Conservation (phyloP, 2,329 filamentous ascomycete species). For the Clarireedia monteithiana region DNA sequence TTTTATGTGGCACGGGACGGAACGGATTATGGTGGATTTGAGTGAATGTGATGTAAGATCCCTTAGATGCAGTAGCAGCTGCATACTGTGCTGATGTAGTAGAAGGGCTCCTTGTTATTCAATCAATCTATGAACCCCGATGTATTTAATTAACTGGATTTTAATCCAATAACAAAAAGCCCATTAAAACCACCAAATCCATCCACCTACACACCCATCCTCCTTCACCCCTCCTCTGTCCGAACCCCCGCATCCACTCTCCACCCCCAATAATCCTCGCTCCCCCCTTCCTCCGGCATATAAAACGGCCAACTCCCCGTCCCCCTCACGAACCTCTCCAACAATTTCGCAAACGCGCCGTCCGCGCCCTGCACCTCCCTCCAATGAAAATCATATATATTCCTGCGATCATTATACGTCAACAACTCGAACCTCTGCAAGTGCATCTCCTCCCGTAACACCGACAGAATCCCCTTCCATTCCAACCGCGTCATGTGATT, state of each 20-base stretch:
- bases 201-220: too few species aligned
- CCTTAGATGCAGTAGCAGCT: too few species aligned
- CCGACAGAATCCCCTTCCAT: conserved; percentile 4
- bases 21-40: too few species aligned
- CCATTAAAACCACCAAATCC: too few species aligned
- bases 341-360: not conserved
- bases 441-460: not conserved
- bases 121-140: too few species aligned
- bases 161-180: too few species aligned
- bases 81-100: too few species aligned
- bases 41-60: too few species aligned
- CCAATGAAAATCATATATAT: conserved; percentile 8
- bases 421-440: conserved; percentile 4
- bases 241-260: conserved; percentile 3
- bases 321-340: not conserved
- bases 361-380: not conserved
- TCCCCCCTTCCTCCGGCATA: not conserved
- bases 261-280: conserved; percentile 15
- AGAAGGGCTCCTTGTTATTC: too few species aligned
- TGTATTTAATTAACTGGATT: too few species aligned
- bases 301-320: conserved; percentile 1
- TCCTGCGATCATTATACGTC: conserved; percentile 3
- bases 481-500: conserved; percentile 1
- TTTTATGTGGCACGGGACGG: too few species aligned
- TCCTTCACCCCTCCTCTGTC: not conserved